Evolutionary conservation across 305 asterid genomes (phyloP), one percentile per base, ranked within the genome.

Genomic region (Lippia alba): DNA sequence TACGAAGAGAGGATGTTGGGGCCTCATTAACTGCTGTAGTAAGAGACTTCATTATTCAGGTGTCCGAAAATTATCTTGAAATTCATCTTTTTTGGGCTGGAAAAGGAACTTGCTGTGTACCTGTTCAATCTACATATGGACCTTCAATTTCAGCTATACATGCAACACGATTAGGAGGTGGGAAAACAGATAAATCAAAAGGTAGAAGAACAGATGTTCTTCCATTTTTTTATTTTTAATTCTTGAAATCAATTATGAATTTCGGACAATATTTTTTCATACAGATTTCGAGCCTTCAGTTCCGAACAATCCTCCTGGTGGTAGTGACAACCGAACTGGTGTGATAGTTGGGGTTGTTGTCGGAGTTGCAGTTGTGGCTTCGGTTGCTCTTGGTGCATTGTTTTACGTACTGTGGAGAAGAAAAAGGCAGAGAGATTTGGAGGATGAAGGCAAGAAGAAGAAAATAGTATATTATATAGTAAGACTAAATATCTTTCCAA

Each of bases 21-120:
- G 69, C 33, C 36, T 67, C 86, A 56, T 61, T 81, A 12, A n/a
- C 70, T 66, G 91, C 89, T 57, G 84, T 87, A 49, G 34, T 12
- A 36, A 72, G 61, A 84, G 55, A 66, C 14, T 85, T 72, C 67
- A 78, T 9, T 0, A 89, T 63, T 60, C 66, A 20, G n/a, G 96
- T 91, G 46, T 70, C 81, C 12, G 88, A 81, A 74, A 91, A 87
- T 67, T 78, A 81, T 72, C 70, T 91, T 30, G 97, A 91, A 61
- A 74, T 91, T 61, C 97, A 91, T 79, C 80, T 91, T 19, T 84
- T 88, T 77, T 91, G 96, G 97, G 96, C 85, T 5, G 97, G 96
- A 61, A 91, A 86, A 77, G 94, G 97, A 69, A 91, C 96, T 56
- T 88, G 89, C 66, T 82, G 86, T 76, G 84, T 88, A 41, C 97